Conservation (phyloP, 2,329 filamentous ascomycete genomes). For the Rutstroemia sydowiana region DNA sequence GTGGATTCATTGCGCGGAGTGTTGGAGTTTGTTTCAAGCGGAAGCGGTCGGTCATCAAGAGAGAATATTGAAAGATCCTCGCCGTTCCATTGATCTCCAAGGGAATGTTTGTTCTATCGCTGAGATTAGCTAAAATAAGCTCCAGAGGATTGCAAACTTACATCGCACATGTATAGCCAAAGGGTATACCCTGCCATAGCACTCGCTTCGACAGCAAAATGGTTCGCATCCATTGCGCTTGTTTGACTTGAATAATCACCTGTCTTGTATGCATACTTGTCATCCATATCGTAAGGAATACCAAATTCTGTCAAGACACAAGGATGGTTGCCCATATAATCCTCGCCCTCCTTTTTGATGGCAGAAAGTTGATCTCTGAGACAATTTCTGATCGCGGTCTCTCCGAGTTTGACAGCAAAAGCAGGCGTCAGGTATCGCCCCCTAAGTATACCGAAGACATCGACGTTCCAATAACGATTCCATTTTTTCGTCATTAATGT, state of each 20-base stretch:
- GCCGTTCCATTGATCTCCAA: constrained; percentile 95
- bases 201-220: constrained; percentile 83
- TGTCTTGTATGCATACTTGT: constrained; percentile 89
- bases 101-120: constrained; percentile 71
- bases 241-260: constrained; percentile 92
- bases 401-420: constrained; percentile 87
- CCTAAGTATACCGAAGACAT: constrained; percentile 84
- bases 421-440: constrained; percentile 83
- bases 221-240: constrained; percentile 90
- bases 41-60: constrained; percentile 64
- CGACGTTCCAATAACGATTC: constrained; percentile 96
- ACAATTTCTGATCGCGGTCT: constrained; percentile 89
- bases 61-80: constrained; percentile 93
- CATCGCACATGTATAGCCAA: constrained; percentile 76
- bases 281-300: constrained; percentile 98
- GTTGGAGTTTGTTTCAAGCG: constrained; percentile 43
- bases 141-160: constrained; percentile 33
- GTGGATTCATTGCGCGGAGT: constrained; percentile 39
- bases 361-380: constrained; percentile 80
- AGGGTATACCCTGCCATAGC: constrained; percentile 77
- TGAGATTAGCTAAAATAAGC: constrained; percentile 15
- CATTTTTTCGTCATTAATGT: constrained; percentile 98
- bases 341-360: constrained; percentile 78
- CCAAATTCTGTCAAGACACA: constrained; percentile 92
- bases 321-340: constrained; percentile 81